Evolutionary conservation across 2,329 filamentous ascomycete species (phyloP), one percentile per base, ranked within the genome.

Genomic region (Tolypocladium album): DNA sequence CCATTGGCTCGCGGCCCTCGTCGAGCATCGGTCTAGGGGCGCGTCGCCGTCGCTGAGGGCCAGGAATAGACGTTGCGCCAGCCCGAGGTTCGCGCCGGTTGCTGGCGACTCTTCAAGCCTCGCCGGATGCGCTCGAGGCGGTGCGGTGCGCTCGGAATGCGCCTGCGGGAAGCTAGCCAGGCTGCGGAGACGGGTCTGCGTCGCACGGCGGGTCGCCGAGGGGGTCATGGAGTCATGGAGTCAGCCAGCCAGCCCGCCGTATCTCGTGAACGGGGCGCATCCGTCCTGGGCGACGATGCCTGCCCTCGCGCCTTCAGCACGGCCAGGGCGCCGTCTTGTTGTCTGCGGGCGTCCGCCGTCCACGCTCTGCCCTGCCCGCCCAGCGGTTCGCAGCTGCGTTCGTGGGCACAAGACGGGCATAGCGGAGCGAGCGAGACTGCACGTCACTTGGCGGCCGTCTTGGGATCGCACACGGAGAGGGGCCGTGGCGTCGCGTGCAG

Each of bases 1-100:
- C 62, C 61, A 66, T 66, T 66, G 64, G 62, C 57, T 58, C 47
- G 56, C 43, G 45, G 61, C 53, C 20, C 53, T 58, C 50, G 50
- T n/a, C 50, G 31, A 12, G 50, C 27, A 3, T 22, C 5, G 31
- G n/a, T 36, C 31, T 13, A 53, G 17, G 31, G 31, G 31, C 47
- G 47, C 8, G 47, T 17, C 15, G 22, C 47, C 27, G 50, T 22
- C 50, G 50, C 20, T 24, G 6, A 38, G 2, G 20, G 31, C 31
- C 50, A 7, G 12, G 20, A 15, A n/a, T 22, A 22, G 31, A 34
- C 7, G 50, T 22, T 36, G 20, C 31, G 50, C 20, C 31, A 22
- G 50, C 11, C 11, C 8, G 38, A 31, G 22, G 3, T 31, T 31
- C 22, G 20, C 53, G 53, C 38, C 36, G 53, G 36, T 36, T 15